Evolutionary conservation across 208 protist genomes (phyloP), one percentile per base, ranked within the genome.

Genomic region (Leishmania arabica): DNA sequence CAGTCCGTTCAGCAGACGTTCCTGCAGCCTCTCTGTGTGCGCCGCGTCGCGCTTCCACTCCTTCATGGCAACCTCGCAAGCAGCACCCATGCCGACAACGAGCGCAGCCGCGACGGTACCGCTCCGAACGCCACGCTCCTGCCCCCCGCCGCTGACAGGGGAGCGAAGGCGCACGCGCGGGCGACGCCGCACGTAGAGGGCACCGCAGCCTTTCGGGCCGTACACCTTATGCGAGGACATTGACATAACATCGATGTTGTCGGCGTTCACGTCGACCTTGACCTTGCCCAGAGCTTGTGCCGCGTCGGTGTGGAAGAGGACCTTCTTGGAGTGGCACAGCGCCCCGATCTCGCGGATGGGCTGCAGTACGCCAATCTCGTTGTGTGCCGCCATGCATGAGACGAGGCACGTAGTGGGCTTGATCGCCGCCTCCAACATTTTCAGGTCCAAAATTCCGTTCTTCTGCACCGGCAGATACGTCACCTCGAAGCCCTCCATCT

Each of bases 341-440:
- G 93, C 89, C 54, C 99, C 99, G 88, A 99, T 99, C 75, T 99
- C 96, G 54, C 88, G 86, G 27, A 99, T 85, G 8, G 99, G 99
- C 90, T 99, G 99, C 64, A 99, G 89, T 27, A 99, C 98, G 75
- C 99, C 99, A 84, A 99, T 99, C 84, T 99, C 99, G 89, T 99
- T 99, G 92, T 99, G 99, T 2, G 99, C 98, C 13, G 90, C 85
- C 99, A 99, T 99, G 80, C 99, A 93, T 24, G 98, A 99, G 1
- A 99, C 99, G 51, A 99, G 91, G 37, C 88, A 93, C 17, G 99
- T 99, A 8, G 90, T 96, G 51, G 95, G 95, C 76, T 93, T 90
- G 45, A 99, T 99, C 27, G 98, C 93, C 5, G 90, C 92, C 81
- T 97, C 92, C 8, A 99, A 92, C 79, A 80, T 84, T 60, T 96